Conservation (phyloP, 305 asterid species). For the Caryopteris hybrid region DNA sequence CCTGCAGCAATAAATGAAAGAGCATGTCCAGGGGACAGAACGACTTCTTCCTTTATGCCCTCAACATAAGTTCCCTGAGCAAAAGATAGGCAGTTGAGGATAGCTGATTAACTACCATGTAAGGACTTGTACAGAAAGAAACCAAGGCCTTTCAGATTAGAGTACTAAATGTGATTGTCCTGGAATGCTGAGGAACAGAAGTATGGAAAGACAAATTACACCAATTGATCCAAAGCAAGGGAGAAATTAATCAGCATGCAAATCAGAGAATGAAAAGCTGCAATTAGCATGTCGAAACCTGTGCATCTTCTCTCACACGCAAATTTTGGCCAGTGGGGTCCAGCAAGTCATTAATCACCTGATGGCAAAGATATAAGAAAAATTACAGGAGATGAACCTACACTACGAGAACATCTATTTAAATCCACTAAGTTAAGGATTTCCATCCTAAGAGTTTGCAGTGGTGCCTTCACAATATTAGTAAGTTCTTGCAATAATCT, state of each 20-base stretch:
- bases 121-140: not conserved
- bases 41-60: constrained; percentile 97
- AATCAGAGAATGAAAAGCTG: constrained; percentile 7
- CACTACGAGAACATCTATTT: not conserved
- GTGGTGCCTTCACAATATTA: not conserved
- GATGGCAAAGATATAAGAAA: constrained; percentile 22
- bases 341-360: constrained; percentile 94
- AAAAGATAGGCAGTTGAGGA: constrained; percentile 18
- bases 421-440: not conserved
- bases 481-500: not conserved
- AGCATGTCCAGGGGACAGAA: constrained; percentile 94
- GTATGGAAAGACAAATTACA: not conserved
- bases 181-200: not conserved
- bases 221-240: constrained; percentile 9
- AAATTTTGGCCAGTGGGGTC: constrained; percentile 96
- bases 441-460: not conserved
- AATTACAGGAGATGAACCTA: constrained; percentile 5
- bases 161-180: constrained; percentile 1
- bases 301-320: constrained; percentile 97
- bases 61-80: constrained; percentile 93
- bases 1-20: constrained; percentile 98
- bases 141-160: constrained; percentile 27
- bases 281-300: constrained; percentile 40
- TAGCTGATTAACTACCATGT: not conserved
- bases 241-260: constrained; percentile 2